A percentile compares a stretch with the other conserved stretches of the same genome.
Conservation (phyloP, 2,329 filamentous ascomycete species). For the Raffaelea ambrosiae region DNA sequence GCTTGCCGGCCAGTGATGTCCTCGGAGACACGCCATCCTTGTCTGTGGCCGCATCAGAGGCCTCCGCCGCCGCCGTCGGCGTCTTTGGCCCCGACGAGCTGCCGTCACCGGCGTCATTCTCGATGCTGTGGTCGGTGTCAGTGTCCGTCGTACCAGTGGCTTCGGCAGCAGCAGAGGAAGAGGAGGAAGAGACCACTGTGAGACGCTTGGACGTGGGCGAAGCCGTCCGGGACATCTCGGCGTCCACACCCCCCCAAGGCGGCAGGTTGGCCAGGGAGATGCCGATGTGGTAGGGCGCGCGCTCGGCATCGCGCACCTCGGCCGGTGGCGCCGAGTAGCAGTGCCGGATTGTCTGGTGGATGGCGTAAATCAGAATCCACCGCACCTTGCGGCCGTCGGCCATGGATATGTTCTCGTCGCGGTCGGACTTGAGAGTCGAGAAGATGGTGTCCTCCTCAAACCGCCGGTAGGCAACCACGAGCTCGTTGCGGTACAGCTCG, state of each 20-base stretch:
- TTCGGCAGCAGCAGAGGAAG: not conserved
- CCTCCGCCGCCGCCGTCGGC: too few relatives aligned
- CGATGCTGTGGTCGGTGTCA: not conserved
- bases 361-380: slow-evolving; percentile 69
- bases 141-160: not conserved
- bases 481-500: slow-evolving; percentile 33
- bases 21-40: too few relatives aligned
- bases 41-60: too few relatives aligned
- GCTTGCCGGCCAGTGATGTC: too few relatives aligned
- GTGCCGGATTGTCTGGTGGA: slow-evolving; percentile 62
- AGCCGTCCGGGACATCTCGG: not conserved
- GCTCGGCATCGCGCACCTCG: slow-evolving; percentile 50
- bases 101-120: too few relatives aligned
- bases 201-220: not conserved
- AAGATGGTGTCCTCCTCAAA: slow-evolving; percentile 57
- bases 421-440: slow-evolving; percentile 43
- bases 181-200: not conserved
- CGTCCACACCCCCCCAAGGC: slow-evolving; percentile 32
- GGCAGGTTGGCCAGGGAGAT: slow-evolving; percentile 33
- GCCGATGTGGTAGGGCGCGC: slow-evolving; percentile 48
- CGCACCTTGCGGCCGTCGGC: slow-evolving; percentile 67
- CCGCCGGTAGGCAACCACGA: slow-evolving; percentile 59
- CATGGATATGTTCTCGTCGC: slow-evolving; percentile 46
- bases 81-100: too few relatives aligned
- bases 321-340: slow-evolving; percentile 48